Percentiles rank a stretch among this genome's conserved stretches.
Conservation (phyloP, 140 eudicot species). For the Anethum foeniculum region DNA sequence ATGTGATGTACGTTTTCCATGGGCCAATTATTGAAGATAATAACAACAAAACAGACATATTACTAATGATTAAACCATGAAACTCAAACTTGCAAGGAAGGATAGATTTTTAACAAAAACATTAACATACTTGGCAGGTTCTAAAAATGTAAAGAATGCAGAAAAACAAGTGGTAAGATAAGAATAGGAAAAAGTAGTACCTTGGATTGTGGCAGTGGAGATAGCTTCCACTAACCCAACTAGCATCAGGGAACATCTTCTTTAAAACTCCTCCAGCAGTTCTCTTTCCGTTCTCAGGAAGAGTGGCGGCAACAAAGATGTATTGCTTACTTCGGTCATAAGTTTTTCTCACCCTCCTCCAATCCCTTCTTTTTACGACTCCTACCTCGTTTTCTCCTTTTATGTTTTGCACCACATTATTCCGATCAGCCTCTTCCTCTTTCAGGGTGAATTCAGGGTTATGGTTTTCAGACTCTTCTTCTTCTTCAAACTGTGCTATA, state of each 20-base stretch:
- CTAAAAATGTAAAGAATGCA: background rate
- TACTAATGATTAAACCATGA: background rate
- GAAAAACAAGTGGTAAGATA: background rate
- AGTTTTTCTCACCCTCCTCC: constrained; percentile 71
- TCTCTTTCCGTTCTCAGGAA: constrained; percentile 82
- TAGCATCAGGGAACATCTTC: constrained; percentile 82
- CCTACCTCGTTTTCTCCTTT: constrained; percentile 22
- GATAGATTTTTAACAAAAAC: background rate
- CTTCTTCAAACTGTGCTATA: constrained; percentile 17
- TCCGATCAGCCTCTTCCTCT: constrained; percentile 28
- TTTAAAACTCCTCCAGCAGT: constrained; percentile 91
- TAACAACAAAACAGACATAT: background rate
- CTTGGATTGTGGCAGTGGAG: constrained; percentile 93
- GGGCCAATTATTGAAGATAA: background rate
- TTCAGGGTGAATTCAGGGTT: constrained; percentile 18
- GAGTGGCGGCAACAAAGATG: constrained; percentile 91
- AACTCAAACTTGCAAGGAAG: background rate
- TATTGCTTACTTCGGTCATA: constrained; percentile 89
- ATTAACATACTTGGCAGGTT: background rate
- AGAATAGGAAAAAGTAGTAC: constrained; percentile 20
- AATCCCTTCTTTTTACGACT: constrained; percentile 36
- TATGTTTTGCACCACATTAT: constrained; percentile 17
- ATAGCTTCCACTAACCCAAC: constrained; percentile 90
- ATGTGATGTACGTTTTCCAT: background rate
- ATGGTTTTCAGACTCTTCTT: constrained; percentile 30